A percentile compares a stretch with the other conserved stretches of the same genome.
These are phyloP conservation scores for Cryptococcus neoformans DNA, from an alignment of 1,284 basidiomycete genomes.

Conservation along the genomic window DNA sequence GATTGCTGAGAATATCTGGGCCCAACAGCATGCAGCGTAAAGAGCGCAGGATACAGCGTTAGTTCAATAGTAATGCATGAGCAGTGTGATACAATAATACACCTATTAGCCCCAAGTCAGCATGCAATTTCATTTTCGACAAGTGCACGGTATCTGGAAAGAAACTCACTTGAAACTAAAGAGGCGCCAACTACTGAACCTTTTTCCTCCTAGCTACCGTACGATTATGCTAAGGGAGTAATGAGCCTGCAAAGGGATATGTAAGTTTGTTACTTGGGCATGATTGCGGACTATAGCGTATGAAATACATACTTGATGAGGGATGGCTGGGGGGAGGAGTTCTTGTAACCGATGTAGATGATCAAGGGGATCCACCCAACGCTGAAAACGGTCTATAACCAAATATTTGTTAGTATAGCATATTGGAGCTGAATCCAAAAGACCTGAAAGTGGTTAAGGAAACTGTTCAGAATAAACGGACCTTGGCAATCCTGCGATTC, in stretches of 20 bases:
- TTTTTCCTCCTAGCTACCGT: background rate
- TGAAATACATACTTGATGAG: constrained; percentile 71
- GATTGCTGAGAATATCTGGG: too few species aligned
- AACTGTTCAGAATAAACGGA: constrained; percentile 7
- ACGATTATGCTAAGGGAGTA: constrained; percentile 73
- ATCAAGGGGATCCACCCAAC: constrained; percentile 93
- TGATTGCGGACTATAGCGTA: too few species aligned
- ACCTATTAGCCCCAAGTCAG: background rate
- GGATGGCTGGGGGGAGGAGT: constrained; percentile 86
- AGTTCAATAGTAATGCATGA: constrained; percentile 1
- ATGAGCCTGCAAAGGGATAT: constrained; percentile 60
- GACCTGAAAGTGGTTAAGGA: background rate
- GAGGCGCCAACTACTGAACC: too few species aligned
- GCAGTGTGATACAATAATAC: constrained; percentile 2
- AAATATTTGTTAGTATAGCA: background rate
- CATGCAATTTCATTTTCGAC: background rate
- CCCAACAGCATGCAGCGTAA: too few species aligned
- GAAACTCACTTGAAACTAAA: too few species aligned
- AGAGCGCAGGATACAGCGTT: background rate
- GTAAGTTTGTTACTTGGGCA: too few species aligned
- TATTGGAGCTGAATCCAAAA: background rate
- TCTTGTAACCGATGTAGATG: constrained; percentile 86
- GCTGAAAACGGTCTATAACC: constrained; percentile 71
- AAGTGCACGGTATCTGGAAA: too few species aligned
- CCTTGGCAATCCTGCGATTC: constrained; percentile 33